These are phyloP conservation scores for Sclerotinia trifoliorum DNA, from an alignment of 2,329 filamentous ascomycete species.

Conservation along the genomic window DNA sequence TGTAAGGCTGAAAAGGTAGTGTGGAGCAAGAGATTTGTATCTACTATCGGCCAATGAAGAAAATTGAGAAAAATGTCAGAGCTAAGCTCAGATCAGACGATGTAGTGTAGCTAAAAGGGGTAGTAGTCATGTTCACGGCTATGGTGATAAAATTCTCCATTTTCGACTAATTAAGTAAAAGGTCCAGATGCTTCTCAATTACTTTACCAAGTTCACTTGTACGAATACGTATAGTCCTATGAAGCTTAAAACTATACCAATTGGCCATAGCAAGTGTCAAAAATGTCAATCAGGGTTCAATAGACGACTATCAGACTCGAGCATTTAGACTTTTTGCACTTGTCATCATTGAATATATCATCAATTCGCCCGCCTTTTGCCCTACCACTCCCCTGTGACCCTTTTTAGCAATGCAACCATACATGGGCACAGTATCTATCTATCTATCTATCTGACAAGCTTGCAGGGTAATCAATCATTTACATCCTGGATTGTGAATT, in stretches of 20 bases:
- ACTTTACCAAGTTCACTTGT: neutral
- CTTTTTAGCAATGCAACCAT: neutral
- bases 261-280: neutral
- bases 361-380: neutral
- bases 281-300: neutral
- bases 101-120: constrained; percentile 13
- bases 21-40: constrained; percentile 1
- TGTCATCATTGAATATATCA: neutral
- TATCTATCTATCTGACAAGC: neutral
- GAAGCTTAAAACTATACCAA: neutral
- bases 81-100: neutral
- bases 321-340: neutral
- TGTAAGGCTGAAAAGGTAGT: constrained; percentile 21
- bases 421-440: neutral
- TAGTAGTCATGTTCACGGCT: constrained; percentile 1
- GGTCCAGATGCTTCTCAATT: neutral
- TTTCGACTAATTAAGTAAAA: neutral
- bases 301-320: neutral
- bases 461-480: constrained; percentile 14
- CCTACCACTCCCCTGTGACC: constrained; percentile 1
- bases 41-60: neutral
- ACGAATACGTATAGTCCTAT: neutral
- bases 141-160: too few relatives aligned
- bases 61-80: constrained; percentile 2
- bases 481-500: neutral